These are phyloP conservation scores for Tolypocladium tropicale DNA, from an alignment of 2,329 filamentous ascomycete species.

Conservation along the genomic window DNA sequence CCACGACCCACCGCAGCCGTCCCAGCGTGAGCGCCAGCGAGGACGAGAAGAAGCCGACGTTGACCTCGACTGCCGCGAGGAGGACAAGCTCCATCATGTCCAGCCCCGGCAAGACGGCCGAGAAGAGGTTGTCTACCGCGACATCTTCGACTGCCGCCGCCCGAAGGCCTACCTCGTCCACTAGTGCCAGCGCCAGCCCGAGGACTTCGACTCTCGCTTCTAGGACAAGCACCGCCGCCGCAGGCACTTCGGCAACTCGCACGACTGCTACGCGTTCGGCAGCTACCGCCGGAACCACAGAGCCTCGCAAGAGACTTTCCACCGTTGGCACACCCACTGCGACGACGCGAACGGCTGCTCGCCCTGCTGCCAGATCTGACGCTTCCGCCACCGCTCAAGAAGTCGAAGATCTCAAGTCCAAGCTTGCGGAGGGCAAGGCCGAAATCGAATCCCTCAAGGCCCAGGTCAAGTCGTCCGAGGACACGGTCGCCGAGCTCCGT, in stretches of 20 bases:
- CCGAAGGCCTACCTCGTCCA: slow-evolving; percentile 22
- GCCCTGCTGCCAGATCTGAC: slow-evolving; percentile 27
- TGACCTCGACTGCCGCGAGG: slow-evolving; percentile 26
- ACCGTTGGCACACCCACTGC: slow-evolving; percentile 29
- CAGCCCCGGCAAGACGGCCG: slow-evolving; percentile 23
- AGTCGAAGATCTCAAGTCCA: slow-evolving; percentile 48
- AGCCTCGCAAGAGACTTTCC: slow-evolving; percentile 48
- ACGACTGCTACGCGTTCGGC: slow-evolving; percentile 24
- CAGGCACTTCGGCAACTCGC: slow-evolving; percentile 21
- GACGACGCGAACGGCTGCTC: slow-evolving; percentile 25
- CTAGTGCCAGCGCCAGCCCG: slow-evolving; percentile 24
- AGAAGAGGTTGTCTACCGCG: slow-evolving; percentile 24
- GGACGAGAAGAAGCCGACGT: slow-evolving; percentile 35
- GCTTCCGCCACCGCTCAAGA: slow-evolving; percentile 40
- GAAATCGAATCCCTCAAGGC: slow-evolving; percentile 47
- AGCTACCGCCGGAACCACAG: slow-evolving; percentile 27
- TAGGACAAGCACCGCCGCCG: slow-evolving; percentile 17
- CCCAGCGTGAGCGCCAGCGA: slow-evolving; percentile 38
- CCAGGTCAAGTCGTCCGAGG: slow-evolving; percentile 44
- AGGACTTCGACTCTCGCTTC: slow-evolving; percentile 21
- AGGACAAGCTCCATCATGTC: slow-evolving; percentile 33
- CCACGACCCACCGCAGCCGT: slow-evolving; percentile 34
- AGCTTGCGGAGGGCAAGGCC: slow-evolving; percentile 46
- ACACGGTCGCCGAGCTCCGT: slow-evolving; percentile 43
- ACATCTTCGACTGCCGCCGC: slow-evolving; percentile 18